Conservation (phyloP, 2,329 filamentous ascomycete species). For the Mycosphaerelloides madeirae region DNA sequence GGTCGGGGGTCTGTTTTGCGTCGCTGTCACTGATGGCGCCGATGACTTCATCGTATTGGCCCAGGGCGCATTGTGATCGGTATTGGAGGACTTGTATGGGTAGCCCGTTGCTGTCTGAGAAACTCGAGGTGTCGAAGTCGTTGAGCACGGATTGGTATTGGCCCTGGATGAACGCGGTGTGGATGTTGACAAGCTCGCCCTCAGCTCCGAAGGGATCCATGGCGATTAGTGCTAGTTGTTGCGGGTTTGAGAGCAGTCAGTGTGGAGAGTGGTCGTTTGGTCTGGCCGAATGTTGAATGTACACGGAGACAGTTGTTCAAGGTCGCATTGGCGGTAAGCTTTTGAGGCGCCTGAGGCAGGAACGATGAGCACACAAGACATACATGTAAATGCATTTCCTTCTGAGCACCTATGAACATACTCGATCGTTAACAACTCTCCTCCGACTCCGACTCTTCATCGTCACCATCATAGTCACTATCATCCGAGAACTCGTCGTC, state of each 20-base stretch:
- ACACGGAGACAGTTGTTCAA: too few relatives aligned
- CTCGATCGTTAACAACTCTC: too few relatives aligned
- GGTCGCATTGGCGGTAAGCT: too few relatives aligned
- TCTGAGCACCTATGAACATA: too few relatives aligned
- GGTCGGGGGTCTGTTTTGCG: constrained; percentile 57
- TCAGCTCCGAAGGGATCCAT: constrained; percentile 63
- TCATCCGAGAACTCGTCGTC: background rate
- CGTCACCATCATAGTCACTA: background rate
- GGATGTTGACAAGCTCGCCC: constrained; percentile 64
- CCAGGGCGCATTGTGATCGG: constrained; percentile 77
- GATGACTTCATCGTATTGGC: constrained; percentile 69
- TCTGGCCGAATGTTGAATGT: background rate
- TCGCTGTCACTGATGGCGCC: constrained; percentile 61
- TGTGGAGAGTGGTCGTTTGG: constrained; percentile 2
- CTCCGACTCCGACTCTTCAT: too few relatives aligned
- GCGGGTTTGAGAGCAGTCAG: background rate
- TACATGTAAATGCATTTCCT: too few relatives aligned
- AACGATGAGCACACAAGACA: too few relatives aligned
- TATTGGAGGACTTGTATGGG: constrained; percentile 73
- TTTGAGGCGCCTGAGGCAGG: too few relatives aligned
- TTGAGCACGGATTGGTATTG: constrained; percentile 76
- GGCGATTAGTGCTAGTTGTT: too few relatives aligned
- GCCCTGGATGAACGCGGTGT: constrained; percentile 65
- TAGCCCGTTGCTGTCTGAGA: constrained; percentile 72
- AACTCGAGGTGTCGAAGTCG: constrained; percentile 74